These are phyloP conservation scores for Echinosophora koreensis DNA, from an alignment of 306 rosid genomes.

Conservation along the genomic window DNA sequence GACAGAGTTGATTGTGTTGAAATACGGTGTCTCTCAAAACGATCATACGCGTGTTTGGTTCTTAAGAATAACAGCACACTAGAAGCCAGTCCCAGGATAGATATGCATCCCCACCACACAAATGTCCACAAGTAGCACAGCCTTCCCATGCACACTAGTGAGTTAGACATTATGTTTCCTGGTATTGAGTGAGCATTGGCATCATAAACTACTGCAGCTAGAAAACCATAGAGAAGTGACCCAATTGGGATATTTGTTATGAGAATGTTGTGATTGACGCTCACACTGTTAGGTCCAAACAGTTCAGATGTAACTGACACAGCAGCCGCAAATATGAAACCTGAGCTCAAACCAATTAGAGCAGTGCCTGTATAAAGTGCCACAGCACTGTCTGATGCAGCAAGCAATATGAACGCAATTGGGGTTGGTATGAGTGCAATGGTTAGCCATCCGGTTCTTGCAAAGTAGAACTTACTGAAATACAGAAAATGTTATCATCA, in stretches of 20 bases:
- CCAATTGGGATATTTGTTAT: conserved; percentile 95
- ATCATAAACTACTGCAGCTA: conserved; percentile 86
- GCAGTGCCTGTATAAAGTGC: conserved; percentile 75
- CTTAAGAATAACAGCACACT: conserved; percentile 78
- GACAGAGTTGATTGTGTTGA: conserved; percentile 53
- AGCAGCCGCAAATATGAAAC: conserved; percentile 96
- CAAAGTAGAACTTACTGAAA: conserved; percentile 88
- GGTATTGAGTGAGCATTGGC: conserved; percentile 51
- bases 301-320: conserved; percentile 92
- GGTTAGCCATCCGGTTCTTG: conserved; percentile 93
- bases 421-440: conserved; percentile 91
- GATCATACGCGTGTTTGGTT: conserved; percentile 83
- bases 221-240: conserved; percentile 80
- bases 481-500: conserved; percentile 29
- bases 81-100: conserved; percentile 72
- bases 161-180: conserved; percentile 43
- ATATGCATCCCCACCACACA: conserved; percentile 83
- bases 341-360: conserved; percentile 86
- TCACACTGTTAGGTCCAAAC: conserved; percentile 82
- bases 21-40: conserved; percentile 69
- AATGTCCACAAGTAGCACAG: conserved; percentile 80
- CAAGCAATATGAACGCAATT: conserved; percentile 77
- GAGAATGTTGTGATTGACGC: conserved; percentile 92
- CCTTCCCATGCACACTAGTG: conserved; percentile 88
- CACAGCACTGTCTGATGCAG: conserved; percentile 56